phyloP scores from a whole-genome alignment of 441 rosid species.

The Gossypium schwendimanii region DNA sequence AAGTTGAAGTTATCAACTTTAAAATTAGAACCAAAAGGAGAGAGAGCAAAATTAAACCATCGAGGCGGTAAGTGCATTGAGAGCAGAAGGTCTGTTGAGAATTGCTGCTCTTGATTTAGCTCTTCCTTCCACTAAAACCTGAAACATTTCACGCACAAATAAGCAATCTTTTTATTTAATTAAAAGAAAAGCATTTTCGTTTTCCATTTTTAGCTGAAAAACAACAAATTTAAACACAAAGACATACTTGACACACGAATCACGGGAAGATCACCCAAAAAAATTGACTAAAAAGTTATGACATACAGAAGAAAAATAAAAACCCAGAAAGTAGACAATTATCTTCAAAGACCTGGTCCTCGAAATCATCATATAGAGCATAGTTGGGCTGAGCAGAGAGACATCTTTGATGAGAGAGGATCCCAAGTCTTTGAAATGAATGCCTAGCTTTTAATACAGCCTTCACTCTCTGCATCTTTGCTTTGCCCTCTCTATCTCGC shows the following conservation, averaged over 20 bases:
- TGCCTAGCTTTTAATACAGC: conserved; percentile 33
- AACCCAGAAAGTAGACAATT: not conserved
- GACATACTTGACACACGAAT: not conserved
- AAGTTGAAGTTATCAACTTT: not conserved
- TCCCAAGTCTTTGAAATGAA: conserved; percentile 32
- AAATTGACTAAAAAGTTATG: not conserved
- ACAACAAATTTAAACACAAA: not conserved
- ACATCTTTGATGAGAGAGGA: conserved; percentile 30
- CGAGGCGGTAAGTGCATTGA: conserved; percentile 64
- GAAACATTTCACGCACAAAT: conserved; percentile 14
- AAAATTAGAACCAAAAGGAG: not conserved
- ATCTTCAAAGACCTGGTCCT: conserved; percentile 50
- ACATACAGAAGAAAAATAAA: not conserved
- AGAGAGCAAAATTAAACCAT: conserved; percentile 42
- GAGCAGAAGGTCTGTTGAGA: conserved; percentile 64
- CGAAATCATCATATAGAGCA: conserved; percentile 33
- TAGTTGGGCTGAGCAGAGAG: conserved; percentile 67
- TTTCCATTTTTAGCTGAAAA: conserved; percentile 8
- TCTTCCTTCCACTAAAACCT: conserved; percentile 90
- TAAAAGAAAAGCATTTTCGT: not conserved
- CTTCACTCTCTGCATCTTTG: conserved; percentile 54
- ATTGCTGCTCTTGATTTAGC: conserved; percentile 85
- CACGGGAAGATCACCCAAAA: too few species aligned
- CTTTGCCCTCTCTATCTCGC: not conserved
- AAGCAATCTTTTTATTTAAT: not conserved